phyloP scores from a whole-genome alignment of 139 green algal genomes.

The Chlamydomonas urium region DNA sequence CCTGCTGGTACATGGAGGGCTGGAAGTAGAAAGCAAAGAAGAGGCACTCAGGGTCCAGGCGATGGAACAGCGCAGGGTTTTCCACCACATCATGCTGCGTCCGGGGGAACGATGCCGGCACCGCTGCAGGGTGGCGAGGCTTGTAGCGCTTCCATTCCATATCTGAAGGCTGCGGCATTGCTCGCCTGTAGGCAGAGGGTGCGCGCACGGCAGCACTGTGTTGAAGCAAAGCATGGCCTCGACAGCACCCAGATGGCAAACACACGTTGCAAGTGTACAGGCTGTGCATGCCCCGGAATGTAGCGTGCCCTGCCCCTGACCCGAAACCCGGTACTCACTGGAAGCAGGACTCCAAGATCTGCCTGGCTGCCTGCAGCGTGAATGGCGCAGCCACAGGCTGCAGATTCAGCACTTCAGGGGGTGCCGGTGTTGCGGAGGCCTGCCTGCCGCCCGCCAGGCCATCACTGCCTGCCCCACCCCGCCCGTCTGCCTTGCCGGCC shows the following conservation, averaged over 20 bases:
- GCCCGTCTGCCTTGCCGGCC: background rate
- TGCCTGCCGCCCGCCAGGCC: too few relatives aligned
- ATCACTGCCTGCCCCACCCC: background rate
- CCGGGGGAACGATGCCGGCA: slow-evolving; percentile 78
- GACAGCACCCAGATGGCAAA: too few relatives aligned
- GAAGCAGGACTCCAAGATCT: slow-evolving; percentile 32
- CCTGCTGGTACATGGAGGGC: slow-evolving; percentile 79
- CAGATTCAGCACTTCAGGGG: slow-evolving; percentile 3
- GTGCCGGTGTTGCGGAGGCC: background rate
- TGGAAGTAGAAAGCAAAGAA: slow-evolving; percentile 99
- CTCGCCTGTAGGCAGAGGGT: too few relatives aligned
- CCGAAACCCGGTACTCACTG: too few relatives aligned
- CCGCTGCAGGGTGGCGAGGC: slow-evolving; percentile 41
- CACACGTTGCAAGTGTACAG: too few relatives aligned
- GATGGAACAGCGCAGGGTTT: slow-evolving; percentile 81
- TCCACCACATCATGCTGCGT: slow-evolving; percentile 65
- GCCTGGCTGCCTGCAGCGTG: slow-evolving; percentile 22
- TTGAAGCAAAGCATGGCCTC: too few relatives aligned
- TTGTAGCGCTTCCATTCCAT: slow-evolving; percentile 45
- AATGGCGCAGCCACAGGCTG: slow-evolving; percentile 18
- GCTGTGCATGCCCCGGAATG: too few relatives aligned
- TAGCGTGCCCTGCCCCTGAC: too few relatives aligned
- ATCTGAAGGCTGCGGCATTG: slow-evolving; percentile 69
- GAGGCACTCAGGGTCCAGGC: slow-evolving; percentile 90
- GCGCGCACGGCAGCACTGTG: too few relatives aligned